Conservation (phyloP, 495 filamentous ascomycete species). For the Parathielavia appendiculata region DNA sequence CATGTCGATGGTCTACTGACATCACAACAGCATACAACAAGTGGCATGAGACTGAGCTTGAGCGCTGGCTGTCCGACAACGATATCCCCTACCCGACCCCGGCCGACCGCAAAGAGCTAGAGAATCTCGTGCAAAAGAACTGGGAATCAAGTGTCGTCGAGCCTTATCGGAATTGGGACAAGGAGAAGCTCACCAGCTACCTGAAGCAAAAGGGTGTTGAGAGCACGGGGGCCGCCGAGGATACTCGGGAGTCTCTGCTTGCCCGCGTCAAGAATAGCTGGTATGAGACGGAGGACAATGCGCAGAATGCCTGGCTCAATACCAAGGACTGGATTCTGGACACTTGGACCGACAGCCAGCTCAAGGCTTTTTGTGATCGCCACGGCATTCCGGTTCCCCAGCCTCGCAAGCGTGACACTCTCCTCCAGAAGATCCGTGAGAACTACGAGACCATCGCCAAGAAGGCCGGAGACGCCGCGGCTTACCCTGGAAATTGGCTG, state of each 20-base stretch:
- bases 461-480: slow-evolving; percentile 72
- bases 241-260: slow-evolving; percentile 63
- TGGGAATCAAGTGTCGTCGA: slow-evolving; percentile 65
- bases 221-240: slow-evolving; percentile 54
- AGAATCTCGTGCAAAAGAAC: slow-evolving; percentile 79
- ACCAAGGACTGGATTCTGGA: slow-evolving; percentile 93
- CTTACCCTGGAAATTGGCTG: slow-evolving; percentile 95
- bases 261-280: slow-evolving; percentile 62
- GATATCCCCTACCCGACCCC: slow-evolving; percentile 79
- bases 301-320: slow-evolving; percentile 61
- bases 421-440: slow-evolving; percentile 70
- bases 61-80: slow-evolving; percentile 94
- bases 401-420: slow-evolving; percentile 76
- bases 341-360: slow-evolving; percentile 62
- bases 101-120: slow-evolving; percentile 81
- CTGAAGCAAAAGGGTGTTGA: slow-evolving; percentile 63
- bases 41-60: slow-evolving; percentile 96
- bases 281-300: slow-evolving; percentile 71
- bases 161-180: slow-evolving; percentile 70
- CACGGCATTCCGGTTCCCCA: slow-evolving; percentile 80
- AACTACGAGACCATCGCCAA: slow-evolving; percentile 78
- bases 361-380: slow-evolving; percentile 89
- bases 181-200: slow-evolving; percentile 58
- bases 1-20: background rate
- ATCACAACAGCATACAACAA: slow-evolving; percentile 78